Conservation (phyloP, 2,329 filamentous ascomycete genomes). For the Moelleriella libera region DNA sequence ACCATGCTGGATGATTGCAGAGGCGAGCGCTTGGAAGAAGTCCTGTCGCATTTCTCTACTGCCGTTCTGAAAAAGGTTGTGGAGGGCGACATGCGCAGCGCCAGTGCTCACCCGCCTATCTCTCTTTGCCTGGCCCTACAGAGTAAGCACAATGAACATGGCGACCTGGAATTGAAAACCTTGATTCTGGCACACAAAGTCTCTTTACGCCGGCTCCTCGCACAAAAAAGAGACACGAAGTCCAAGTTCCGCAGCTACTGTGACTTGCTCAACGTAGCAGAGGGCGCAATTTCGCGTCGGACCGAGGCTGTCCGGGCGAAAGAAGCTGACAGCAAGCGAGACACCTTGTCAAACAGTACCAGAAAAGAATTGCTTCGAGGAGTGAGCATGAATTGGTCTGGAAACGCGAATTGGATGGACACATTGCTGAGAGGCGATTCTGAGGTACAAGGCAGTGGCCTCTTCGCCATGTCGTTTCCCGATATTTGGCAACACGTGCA, state of each 20-base stretch:
- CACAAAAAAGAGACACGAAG: slow-evolving; percentile 44
- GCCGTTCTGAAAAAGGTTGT: slow-evolving; percentile 62
- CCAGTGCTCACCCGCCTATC: slow-evolving; percentile 27
- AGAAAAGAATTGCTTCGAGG: slow-evolving; percentile 40
- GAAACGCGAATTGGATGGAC: slow-evolving; percentile 60
- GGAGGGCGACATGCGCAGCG: slow-evolving; percentile 23
- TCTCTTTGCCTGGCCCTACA: slow-evolving; percentile 42
- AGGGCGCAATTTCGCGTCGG: slow-evolving; percentile 39
- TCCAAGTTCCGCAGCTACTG: slow-evolving; percentile 49
- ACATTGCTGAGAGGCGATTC: slow-evolving; percentile 54
- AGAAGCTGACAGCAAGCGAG: slow-evolving; percentile 11
- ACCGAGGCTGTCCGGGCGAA: slow-evolving; percentile 28
- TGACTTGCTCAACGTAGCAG: slow-evolving; percentile 48
- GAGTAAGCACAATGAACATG: slow-evolving; percentile 40
- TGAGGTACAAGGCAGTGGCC: slow-evolving; percentile 37
- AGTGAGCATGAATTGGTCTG: slow-evolving; percentile 64
- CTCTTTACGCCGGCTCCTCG: slow-evolving; percentile 45
- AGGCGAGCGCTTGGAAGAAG: slow-evolving; percentile 77
- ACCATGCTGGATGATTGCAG: slow-evolving; percentile 96
- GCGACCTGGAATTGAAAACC: slow-evolving; percentile 41
- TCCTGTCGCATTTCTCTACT: slow-evolving; percentile 72
- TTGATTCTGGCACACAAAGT: slow-evolving; percentile 61
- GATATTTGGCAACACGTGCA: slow-evolving; percentile 57
- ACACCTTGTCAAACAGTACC: slow-evolving; percentile 25
- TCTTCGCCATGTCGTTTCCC: slow-evolving; percentile 56